phyloP scores from a whole-genome alignment of 805 yeast genomes.

The Barnettozyma populi region DNA sequence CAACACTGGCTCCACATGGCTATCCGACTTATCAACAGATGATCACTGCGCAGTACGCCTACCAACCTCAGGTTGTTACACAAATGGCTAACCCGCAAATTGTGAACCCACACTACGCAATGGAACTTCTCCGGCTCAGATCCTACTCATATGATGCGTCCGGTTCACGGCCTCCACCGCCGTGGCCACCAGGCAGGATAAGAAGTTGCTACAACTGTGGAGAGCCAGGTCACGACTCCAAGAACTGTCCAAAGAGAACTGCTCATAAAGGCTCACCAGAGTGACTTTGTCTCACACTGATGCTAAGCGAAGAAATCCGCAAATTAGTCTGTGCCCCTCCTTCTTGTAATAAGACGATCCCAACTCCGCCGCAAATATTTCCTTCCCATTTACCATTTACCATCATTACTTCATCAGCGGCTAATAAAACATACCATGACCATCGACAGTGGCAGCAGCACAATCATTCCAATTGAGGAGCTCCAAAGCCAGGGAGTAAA shows the following conservation, averaged over 20 bases:
- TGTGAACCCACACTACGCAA: conserved; percentile 10
- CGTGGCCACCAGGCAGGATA: background rate
- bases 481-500: conserved; percentile 65
- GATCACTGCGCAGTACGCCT: background rate
- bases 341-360: no score
- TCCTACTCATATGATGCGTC: conserved; percentile 1
- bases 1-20: background rate
- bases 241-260: conserved; percentile 7
- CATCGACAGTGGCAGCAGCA: background rate
- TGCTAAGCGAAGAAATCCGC: conserved; percentile 2
- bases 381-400: background rate
- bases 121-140: conserved; percentile 8
- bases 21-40: background rate
- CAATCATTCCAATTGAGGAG: conserved; percentile 39
- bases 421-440: background rate
- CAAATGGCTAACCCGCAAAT: no score
- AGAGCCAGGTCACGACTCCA: conserved; percentile 14
- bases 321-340: no score
- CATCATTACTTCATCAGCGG: background rate
- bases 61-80: background rate
- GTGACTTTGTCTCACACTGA: background rate
- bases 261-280: background rate
- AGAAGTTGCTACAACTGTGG: conserved; percentile 15
- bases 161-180: background rate
- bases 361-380: background rate